phyloP scores from a whole-genome alignment of 2,329 filamentous ascomycete species.

The Aureobasidium namibiae region DNA sequence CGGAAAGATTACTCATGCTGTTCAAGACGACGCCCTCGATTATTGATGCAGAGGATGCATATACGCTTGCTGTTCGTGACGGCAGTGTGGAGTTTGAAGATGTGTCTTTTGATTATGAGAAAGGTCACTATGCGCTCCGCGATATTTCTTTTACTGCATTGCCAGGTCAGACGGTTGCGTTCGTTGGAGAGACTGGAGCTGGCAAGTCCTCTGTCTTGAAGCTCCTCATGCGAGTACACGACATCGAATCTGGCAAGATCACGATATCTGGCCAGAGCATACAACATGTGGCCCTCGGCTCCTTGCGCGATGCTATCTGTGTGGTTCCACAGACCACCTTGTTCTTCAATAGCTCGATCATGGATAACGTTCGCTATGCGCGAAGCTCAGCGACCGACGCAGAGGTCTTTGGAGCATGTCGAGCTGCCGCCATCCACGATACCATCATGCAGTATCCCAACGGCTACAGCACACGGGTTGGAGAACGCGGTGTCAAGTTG shows the following conservation, averaged over 20 bases:
- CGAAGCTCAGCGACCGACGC: slow-evolving; percentile 24
- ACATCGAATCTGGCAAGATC: neutral
- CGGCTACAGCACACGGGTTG: slow-evolving; percentile 52
- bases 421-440: slow-evolving; percentile 62
- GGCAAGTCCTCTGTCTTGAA: slow-evolving; percentile 65
- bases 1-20: neutral
- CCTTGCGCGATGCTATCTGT: neutral
- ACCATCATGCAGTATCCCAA: slow-evolving; percentile 55
- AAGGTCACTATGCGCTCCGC: neutral
- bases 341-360: neutral
- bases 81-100: neutral
- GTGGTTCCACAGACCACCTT: neutral
- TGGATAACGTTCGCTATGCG: neutral
- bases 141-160: slow-evolving; percentile 55
- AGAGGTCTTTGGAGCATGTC: slow-evolving; percentile 59
- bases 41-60: neutral
- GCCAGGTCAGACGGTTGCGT: slow-evolving; percentile 70
- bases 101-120: neutral
- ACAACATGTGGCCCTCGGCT: neutral
- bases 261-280: neutral
- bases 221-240: slow-evolving; percentile 33
- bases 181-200: slow-evolving; percentile 73
- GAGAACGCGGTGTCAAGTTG: slow-evolving; percentile 29
- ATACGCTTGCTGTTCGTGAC: neutral
- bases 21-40: neutral